Percentiles rank a stretch among this genome's conserved stretches.
Evolutionary conservation across 805 yeast species (phyloP).

Genomic region (Lipomyces yamanashiensis): DNA sequence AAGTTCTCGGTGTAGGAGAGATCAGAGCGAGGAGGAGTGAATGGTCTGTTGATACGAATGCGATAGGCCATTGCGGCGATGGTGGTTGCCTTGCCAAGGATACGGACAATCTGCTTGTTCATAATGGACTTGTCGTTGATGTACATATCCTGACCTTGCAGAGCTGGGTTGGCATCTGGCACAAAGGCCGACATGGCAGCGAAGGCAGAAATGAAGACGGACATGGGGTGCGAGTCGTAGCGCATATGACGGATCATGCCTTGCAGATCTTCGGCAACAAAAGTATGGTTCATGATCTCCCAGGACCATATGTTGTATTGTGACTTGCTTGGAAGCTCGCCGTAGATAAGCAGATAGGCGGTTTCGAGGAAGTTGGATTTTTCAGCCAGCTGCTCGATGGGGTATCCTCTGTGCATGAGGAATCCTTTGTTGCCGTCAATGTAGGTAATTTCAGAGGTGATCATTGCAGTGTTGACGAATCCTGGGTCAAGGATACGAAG

Average conservation of each 20-base stretch:
- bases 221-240: slow-evolving; percentile 36
- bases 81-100: slow-evolving; percentile 35
- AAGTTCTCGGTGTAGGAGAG: slow-evolving; percentile 35
- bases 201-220: slow-evolving; percentile 32
- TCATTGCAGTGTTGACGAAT: slow-evolving; percentile 35
- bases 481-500: slow-evolving; percentile 35
- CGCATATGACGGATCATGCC: slow-evolving; percentile 33
- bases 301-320: slow-evolving; percentile 26
- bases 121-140: slow-evolving; percentile 23
- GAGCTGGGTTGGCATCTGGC: slow-evolving; percentile 35
- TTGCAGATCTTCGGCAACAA: slow-evolving; percentile 34
- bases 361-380: slow-evolving; percentile 34
- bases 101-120: slow-evolving; percentile 37
- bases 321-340: slow-evolving; percentile 32
- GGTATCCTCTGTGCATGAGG: slow-evolving; percentile 36
- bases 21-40: slow-evolving; percentile 33
- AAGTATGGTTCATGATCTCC: slow-evolving; percentile 36
- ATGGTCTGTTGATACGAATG: slow-evolving; percentile 35
- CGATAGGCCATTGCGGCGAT: slow-evolving; percentile 37
- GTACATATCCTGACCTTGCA: slow-evolving; percentile 32
- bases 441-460: slow-evolving; percentile 34
- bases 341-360: slow-evolving; percentile 35
- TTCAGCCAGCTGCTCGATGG: slow-evolving; percentile 37
- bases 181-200: slow-evolving; percentile 37
- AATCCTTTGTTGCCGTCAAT: slow-evolving; percentile 36